These are phyloP conservation scores for Paecilomyces sp. DNA, from an alignment of 2,329 filamentous ascomycete genomes.

Conservation along the genomic window DNA sequence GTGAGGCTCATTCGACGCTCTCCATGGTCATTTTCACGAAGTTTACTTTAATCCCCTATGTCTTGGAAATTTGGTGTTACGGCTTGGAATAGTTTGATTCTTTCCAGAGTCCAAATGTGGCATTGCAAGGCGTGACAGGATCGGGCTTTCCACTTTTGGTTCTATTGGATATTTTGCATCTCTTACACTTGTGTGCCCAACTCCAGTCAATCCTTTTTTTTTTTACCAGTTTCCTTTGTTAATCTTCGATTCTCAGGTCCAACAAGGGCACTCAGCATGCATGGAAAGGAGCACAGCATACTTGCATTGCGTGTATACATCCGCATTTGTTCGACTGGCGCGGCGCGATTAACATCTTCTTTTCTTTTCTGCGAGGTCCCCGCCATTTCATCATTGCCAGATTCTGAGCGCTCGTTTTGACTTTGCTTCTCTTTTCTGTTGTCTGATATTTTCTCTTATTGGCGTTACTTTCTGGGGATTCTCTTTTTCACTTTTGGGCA, in stretches of 20 bases:
- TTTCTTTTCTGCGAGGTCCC: not conserved
- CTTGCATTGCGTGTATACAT: not conserved
- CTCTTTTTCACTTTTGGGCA: not conserved
- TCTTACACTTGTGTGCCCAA: constrained; percentile 2
- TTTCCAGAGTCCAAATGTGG: constrained; percentile 5
- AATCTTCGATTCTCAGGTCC: constrained; percentile 9
- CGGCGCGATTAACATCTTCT: not conserved
- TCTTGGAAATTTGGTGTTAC: constrained; percentile 12
- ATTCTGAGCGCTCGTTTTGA: constrained; percentile 4
- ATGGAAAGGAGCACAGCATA: not conserved
- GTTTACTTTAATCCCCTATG: not conserved
- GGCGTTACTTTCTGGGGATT: constrained; percentile 2
- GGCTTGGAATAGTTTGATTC: constrained; percentile 13
- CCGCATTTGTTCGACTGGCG: not conserved
- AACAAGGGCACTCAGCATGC: constrained; percentile 6
- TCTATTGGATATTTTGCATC: not conserved
- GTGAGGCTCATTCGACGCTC: not conserved
- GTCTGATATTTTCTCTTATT: not conserved
- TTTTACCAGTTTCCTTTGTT: constrained; percentile 4
- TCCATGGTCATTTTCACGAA: not conserved
- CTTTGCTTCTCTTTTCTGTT: constrained; percentile 4
- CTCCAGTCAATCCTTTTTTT: constrained; percentile 10
- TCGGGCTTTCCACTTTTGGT: not conserved
- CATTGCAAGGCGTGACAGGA: constrained; percentile 13
- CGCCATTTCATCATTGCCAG: not conserved